phyloP scores from a whole-genome alignment of 2,329 filamentous ascomycete genomes.

The Fusarium sp. region DNA sequence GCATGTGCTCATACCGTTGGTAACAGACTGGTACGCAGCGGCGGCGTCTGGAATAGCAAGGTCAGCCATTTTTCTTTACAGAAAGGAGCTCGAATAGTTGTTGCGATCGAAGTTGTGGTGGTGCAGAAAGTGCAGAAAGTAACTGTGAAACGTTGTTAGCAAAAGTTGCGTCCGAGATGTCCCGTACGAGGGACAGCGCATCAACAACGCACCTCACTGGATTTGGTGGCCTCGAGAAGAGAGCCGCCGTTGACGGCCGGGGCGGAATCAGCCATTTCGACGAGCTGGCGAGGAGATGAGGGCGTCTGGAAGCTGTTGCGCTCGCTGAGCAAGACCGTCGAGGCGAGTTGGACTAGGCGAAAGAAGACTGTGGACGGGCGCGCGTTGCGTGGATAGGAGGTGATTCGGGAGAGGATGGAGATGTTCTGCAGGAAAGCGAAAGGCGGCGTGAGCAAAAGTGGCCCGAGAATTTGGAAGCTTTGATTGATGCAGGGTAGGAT shows the following conservation, averaged over 20 bases:
- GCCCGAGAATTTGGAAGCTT: conserved; percentile 40
- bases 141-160: conserved; percentile 39
- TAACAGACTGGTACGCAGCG: conserved; percentile 61
- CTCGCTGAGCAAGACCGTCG: conserved; percentile 23
- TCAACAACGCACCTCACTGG: conserved; percentile 63
- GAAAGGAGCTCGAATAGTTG: background rate
- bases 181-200: conserved; percentile 20
- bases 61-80: conserved; percentile 47
- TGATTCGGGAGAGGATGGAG: conserved; percentile 23
- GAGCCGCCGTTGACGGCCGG: conserved; percentile 60
- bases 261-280: conserved; percentile 47
- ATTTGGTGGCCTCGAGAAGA: conserved; percentile 61
- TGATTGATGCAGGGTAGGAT: conserved; percentile 27
- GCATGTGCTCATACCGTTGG: conserved; percentile 57
- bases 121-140: conserved; percentile 14
- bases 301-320: conserved; percentile 17
- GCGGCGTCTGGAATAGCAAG: conserved; percentile 57
- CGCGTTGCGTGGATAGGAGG: conserved; percentile 17
- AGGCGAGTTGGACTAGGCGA: conserved; percentile 5
- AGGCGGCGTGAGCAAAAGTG: conserved; percentile 44
- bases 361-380: conserved; percentile 1
- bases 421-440: conserved; percentile 37
- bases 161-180: conserved; percentile 28
- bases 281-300: conserved; percentile 39
- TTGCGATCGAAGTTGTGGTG: conserved; percentile 1